Evolutionary conservation across 441 rosid species (phyloP).

Genomic region (Corymbia citriodora): DNA sequence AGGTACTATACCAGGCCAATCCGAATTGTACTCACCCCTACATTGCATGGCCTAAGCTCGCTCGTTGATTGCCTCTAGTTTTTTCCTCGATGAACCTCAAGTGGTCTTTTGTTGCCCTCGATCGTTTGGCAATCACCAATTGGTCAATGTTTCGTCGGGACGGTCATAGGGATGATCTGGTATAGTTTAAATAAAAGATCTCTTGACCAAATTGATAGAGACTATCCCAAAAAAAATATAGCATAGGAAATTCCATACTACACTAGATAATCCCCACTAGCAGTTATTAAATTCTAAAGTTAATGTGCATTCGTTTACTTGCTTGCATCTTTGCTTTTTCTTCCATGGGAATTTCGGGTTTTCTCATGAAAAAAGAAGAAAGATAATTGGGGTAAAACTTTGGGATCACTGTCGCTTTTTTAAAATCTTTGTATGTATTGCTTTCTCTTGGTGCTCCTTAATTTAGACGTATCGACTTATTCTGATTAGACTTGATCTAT

Average conservation of each 20-base stretch:
- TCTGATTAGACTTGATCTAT: not conserved
- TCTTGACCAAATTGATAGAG: not conserved
- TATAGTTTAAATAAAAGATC: not conserved
- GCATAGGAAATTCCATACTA: not conserved
- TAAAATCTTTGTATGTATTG: not conserved
- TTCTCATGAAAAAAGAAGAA: not conserved
- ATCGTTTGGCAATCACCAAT: too few relatives aligned
- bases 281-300: not conserved
- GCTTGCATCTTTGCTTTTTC: not conserved
- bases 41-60: not conserved
- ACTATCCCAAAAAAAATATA: not conserved
- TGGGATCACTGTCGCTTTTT: not conserved
- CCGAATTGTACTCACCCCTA: not conserved
- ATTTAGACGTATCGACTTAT: not conserved
- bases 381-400: not conserved
- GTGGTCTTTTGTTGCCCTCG: not conserved
- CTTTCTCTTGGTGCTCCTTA: not conserved
- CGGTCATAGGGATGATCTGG: not conserved
- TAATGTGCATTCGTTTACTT: not conserved
- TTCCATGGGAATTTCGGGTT: not conserved
- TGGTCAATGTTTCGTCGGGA: not conserved
- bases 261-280: not conserved
- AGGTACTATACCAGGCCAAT: fast-evolving
- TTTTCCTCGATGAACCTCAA: not conserved
- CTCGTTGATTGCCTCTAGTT: not conserved